phyloP scores from a whole-genome alignment of 2,329 filamentous ascomycete species.

The Alternaria sp. region DNA sequence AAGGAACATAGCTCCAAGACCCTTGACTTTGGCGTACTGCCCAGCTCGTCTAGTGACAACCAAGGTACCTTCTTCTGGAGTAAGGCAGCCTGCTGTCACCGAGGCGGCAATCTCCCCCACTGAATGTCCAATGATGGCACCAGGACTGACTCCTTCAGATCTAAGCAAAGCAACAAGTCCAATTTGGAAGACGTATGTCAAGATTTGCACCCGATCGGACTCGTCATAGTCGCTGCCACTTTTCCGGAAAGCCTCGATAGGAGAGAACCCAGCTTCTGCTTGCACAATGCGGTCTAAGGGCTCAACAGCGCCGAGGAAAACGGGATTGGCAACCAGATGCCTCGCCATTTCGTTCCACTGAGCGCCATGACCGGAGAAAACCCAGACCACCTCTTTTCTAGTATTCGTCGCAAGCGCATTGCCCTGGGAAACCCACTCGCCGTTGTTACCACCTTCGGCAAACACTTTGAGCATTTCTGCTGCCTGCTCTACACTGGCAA shows the following conservation, averaged over 20 bases:
- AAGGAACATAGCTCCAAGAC: not conserved
- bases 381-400: slow-evolving; percentile 19
- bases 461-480: not conserved
- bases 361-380: slow-evolving; percentile 40
- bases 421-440: not conserved
- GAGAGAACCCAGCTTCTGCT: slow-evolving; percentile 23
- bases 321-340: slow-evolving; percentile 15
- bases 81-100: slow-evolving; percentile 45
- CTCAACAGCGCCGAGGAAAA: not conserved
- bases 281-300: slow-evolving; percentile 5
- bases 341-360: slow-evolving; percentile 37
- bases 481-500: not conserved
- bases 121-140: slow-evolving; percentile 31
- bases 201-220: slow-evolving; percentile 38
- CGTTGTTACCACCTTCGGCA: not conserved
- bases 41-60: not conserved
- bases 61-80: slow-evolving; percentile 42
- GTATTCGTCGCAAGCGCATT: not conserved
- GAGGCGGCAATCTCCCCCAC: slow-evolving; percentile 31
- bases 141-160: slow-evolving; percentile 17
- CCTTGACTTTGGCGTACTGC: not conserved
- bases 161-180: slow-evolving; percentile 27
- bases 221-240: slow-evolving; percentile 7
- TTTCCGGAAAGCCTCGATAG: slow-evolving; percentile 11
- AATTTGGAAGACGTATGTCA: slow-evolving; percentile 46